phyloP scores from a whole-genome alignment of 257 asterid species.

The Salvia hispanica region DNA sequence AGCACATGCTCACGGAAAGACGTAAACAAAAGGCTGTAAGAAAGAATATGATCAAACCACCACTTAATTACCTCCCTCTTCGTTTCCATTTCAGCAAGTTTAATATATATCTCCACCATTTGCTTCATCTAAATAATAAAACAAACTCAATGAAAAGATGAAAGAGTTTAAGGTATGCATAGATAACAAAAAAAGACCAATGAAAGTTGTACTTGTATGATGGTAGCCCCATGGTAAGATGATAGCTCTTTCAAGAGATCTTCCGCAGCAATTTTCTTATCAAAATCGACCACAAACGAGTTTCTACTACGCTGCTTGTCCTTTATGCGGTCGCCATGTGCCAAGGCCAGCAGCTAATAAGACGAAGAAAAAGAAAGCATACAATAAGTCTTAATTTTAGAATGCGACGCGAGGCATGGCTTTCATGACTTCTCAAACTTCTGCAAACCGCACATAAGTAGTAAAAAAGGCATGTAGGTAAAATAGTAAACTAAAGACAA shows the following conservation, averaged over 20 bases:
- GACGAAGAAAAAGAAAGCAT: conserved; percentile 29
- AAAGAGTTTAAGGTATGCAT: conserved; percentile 22
- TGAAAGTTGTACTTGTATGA: conserved; percentile 62
- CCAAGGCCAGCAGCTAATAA: conserved; percentile 84
- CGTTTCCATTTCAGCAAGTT: conserved; percentile 96
- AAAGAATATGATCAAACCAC: conserved; percentile 27
- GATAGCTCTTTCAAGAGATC: conserved; percentile 78
- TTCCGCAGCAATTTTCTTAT: conserved; percentile 93
- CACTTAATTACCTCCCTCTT: conserved; percentile 73
- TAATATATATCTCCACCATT: conserved; percentile 97
- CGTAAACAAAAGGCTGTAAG: conserved; percentile 19
- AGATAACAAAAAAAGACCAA: conserved; percentile 28
- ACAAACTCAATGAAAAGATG: conserved; percentile 24
- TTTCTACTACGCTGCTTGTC: conserved; percentile 96
- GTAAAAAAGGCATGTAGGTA: conserved; percentile 18
- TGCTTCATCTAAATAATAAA: conserved; percentile 74
- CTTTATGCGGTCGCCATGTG: conserved; percentile 97
- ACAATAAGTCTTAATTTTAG: conserved; percentile 12
- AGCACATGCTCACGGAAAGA: conserved; percentile 15
- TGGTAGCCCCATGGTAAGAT: conserved; percentile 71
- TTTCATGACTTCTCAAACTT: conserved; percentile 21
- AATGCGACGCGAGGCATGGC: conserved; percentile 22
- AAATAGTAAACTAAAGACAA: conserved; percentile 16
- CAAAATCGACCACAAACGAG: conserved; percentile 93
- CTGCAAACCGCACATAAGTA: conserved; percentile 15